Evolutionary conservation across 1,284 basidiomycete genomes (phyloP).

Genomic region (Mycena sp.): DNA sequence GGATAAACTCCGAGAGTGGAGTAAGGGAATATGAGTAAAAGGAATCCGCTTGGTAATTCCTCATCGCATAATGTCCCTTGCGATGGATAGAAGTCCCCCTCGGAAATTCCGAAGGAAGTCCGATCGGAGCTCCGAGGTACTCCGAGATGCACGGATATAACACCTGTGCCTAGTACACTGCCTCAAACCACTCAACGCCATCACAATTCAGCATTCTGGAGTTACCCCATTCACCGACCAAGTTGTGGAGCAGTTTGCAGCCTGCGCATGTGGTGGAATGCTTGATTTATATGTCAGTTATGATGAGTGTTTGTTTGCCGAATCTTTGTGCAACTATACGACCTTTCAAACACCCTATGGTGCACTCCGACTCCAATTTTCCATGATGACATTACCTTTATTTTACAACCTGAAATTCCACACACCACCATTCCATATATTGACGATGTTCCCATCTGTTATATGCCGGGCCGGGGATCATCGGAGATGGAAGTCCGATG

Average conservation of each 20-base stretch:
- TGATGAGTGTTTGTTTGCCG: conserved; percentile 33
- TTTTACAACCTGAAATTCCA: conserved; percentile 40
- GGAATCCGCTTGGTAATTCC: too few species aligned
- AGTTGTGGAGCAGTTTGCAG: conserved; percentile 34
- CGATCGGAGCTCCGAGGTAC: too few species aligned
- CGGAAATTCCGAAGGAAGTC: too few species aligned
- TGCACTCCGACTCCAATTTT: conserved; percentile 39
- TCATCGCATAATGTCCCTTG: too few species aligned
- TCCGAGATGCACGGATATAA: too few species aligned
- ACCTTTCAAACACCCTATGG: conserved; percentile 41
- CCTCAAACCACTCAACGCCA: conserved; percentile 44
- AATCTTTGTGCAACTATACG: conserved; percentile 35
- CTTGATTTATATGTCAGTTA: conserved; percentile 39
- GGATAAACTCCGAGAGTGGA: too few species aligned
- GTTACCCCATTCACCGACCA: conserved; percentile 36
- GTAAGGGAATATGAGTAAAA: too few species aligned
- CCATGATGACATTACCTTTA: too few species aligned
- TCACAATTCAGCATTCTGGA: conserved; percentile 44
- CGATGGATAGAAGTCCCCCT: too few species aligned
- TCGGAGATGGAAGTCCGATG: too few species aligned
- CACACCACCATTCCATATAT: conserved; percentile 35
- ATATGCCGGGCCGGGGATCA: too few species aligned
- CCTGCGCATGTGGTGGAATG: conserved; percentile 32
- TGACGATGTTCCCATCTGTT: conserved; percentile 38
- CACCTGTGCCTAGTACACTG: conserved; percentile 42